Evolutionary conservation across 31 red algal genomes (phyloP).

Genomic region (Asparagopsis taxiformis): DNA sequence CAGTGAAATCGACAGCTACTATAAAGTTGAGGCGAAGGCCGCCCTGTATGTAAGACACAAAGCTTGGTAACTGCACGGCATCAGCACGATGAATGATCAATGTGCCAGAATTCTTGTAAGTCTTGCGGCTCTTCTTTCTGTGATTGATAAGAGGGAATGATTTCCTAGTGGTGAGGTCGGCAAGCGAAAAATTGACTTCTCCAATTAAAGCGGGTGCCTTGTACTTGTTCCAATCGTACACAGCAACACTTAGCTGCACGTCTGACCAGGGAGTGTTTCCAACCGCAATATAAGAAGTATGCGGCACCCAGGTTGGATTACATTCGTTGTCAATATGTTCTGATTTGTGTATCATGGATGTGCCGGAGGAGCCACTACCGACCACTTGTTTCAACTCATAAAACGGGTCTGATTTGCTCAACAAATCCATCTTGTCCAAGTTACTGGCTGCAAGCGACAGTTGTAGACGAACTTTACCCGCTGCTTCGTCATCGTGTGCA

Average conservation of each 20-base stretch:
- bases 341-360: conserved; percentile 26
- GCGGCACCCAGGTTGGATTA: conserved; percentile 53
- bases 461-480: conserved; percentile 42
- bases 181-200: conserved; percentile 21
- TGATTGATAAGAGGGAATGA: conserved; percentile 43
- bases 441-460: conserved; percentile 21
- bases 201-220: conserved; percentile 56
- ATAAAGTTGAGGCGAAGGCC: conserved; percentile 61
- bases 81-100: conserved; percentile 15
- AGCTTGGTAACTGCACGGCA: conserved; percentile 25
- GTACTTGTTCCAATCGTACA: conserved; percentile 60
- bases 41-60: conserved; percentile 55
- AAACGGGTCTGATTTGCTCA: conserved; percentile 70
- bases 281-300: conserved; percentile 21
- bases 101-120: conserved; percentile 41
- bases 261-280: conserved; percentile 8
- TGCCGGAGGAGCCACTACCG: background rate
- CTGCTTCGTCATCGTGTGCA: conserved; percentile 55
- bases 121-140: conserved; percentile 27
- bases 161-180: conserved; percentile 6
- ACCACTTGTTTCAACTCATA: conserved; percentile 5
- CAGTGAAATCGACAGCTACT: conserved; percentile 81
- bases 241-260: conserved; percentile 8
- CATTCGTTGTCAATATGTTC: conserved; percentile 30
- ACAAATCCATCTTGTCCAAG: conserved; percentile 68